Evolutionary conservation across 257 asterid genomes (phyloP), one percentile per base, ranked within the genome.

Genomic region (Echites panduratus): DNA sequence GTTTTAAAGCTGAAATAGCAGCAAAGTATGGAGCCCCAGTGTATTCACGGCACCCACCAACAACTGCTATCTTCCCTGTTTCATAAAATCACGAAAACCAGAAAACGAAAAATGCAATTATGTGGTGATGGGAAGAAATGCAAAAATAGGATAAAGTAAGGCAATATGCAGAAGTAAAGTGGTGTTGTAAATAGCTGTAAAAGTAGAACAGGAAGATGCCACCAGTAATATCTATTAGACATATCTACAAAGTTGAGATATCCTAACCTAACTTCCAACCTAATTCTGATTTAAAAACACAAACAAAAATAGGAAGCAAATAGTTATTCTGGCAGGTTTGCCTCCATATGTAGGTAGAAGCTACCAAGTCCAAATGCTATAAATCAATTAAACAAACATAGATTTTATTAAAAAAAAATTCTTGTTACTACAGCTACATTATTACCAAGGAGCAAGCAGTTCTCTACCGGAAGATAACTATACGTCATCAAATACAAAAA

Each of bases 11-110:
- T 69, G 99, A 95, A 79, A 95, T 89, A 56, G 99, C 99, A 68
- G 99, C 79, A 56, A 90, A 95, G 81, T 92, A 95, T 43, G 99
- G 99, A 70, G 99, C 99, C 74, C 99, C 99, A 62, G 99, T 95
- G 87, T 95, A 92, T 76, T 95, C 98, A 0, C 99, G 95, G 79
- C 99, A 95, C 66, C 99, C 99, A 56, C 99, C 98, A 26, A 95
- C 81, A 61, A 95, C 97, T 66, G 99, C 99, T 75, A 95, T 86
- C 86, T 95, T 95, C 71, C 99, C 99, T 95, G 95, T 78, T 81
- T 70, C 73, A 71, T 47, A 61, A 70, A 65, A 24, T 63, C 52
- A 74, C 22, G 58, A 56, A 64, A 27, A n/a, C 32, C 47, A 44
- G 11, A 68, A 69, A 43, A 24, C 50, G 32, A 41, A 66, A 40